Evolutionary conservation across 495 filamentous ascomycete genomes (phyloP), one percentile per base, ranked within the genome.

Genomic region (Clavariopsis aquatica): DNA sequence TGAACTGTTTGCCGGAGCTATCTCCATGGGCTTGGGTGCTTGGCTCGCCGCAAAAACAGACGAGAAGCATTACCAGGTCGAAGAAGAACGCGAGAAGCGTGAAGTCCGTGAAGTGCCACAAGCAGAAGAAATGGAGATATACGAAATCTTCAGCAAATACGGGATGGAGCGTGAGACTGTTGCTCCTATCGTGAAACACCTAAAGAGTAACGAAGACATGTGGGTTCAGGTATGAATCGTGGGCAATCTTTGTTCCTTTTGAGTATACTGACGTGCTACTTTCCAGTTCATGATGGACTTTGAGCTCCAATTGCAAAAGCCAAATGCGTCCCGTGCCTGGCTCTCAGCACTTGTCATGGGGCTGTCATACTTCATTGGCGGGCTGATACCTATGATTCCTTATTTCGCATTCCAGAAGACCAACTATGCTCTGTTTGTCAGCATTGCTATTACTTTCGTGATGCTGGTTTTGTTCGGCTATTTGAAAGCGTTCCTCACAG

Each of bases 1-100:
- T 1, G 87, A 90, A 74, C 79, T 89, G 23, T 82, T 86, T 64
- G 83, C 82, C 13, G 86, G 87, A 31, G 81, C 84, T 26, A 87
- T 90, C 62, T 87, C 83, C 19, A 89, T 90, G 87, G 87, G 87
- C 4, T 79, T 90, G 5, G 83, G 87, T 24, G 87, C 85, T 26
- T 90, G 84, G 62, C 60, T 85, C 6, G 79, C 78, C 9, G 77
- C 82, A 13, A 72, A 75, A 12, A 84, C 78, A 2, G 82, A 84
- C 24, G 53, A 71, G 34, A 73, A 80, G 31, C 78, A 78, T 66
- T 83, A 81, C 69, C 69, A 74, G 29, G 69, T 74, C 23, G 82
- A 83, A 65, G 71, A 80, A 62, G 59, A 57, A n/a, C 72, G 80
- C 19, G 81, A 82, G 71, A 38, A 57, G 5, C 47, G 65, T 15